phyloP scores from a whole-genome alignment of 371 early-diverging fungal species.

The Apophysomyces elegans region DNA sequence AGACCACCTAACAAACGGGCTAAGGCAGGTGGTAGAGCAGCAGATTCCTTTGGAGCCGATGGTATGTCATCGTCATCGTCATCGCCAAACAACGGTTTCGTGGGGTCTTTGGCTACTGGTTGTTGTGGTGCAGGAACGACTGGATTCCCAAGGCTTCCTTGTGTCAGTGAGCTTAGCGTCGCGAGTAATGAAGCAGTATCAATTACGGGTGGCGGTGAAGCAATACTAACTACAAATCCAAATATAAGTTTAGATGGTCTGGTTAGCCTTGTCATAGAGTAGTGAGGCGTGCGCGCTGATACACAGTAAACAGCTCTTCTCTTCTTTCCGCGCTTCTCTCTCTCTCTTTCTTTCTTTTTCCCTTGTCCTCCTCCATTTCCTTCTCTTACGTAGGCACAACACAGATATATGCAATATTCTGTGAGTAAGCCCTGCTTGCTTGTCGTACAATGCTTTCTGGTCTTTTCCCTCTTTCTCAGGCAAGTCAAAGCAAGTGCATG shows the following conservation, averaged over 20 bases:
- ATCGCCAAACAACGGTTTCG: constrained; percentile 13
- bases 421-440: neutral
- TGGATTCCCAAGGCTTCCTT: constrained; percentile 30
- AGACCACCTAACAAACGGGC: constrained; percentile 40
- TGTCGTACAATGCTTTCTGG: neutral
- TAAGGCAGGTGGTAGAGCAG: constrained; percentile 41
- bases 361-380: neutral
- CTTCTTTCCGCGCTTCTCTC: neutral
- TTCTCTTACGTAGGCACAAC: neutral
- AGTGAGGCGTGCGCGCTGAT: neutral
- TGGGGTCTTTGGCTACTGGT: constrained; percentile 1
- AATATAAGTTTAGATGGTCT: neutral
- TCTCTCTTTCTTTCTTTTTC: neutral
- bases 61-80: constrained; percentile 1
- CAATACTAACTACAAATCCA: neutral
- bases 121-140: constrained; percentile 21
- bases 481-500: constrained; percentile 15
- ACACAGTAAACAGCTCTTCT: neutral
- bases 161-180: constrained; percentile 33
- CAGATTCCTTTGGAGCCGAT: constrained; percentile 8
- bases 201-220: constrained; percentile 22
- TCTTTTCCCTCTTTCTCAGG: neutral
- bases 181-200: constrained; percentile 40
- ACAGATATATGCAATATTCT: neutral
- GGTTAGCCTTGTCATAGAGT: neutral